These are phyloP conservation scores for Nephelium lappaceum DNA, from an alignment of 345 rosid genomes.

Conservation along the genomic window DNA sequence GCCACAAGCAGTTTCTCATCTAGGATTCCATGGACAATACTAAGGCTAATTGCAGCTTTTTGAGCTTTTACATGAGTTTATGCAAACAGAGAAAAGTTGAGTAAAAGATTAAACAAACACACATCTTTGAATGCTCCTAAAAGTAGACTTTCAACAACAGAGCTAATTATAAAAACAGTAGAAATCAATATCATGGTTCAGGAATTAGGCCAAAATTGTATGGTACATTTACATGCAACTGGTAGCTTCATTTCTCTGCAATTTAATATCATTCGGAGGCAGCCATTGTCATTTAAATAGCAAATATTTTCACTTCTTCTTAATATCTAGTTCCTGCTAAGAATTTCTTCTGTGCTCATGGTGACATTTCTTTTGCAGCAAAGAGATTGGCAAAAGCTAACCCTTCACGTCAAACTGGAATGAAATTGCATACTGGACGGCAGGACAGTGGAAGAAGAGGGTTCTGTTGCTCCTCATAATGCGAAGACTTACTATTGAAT, in stretches of 20 bases:
- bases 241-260: neutral
- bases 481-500: slow-evolving; percentile 3
- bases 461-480: slow-evolving; percentile 60
- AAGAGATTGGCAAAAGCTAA: slow-evolving; percentile 62
- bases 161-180: neutral
- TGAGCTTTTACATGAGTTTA: neutral
- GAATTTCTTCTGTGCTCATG: neutral
- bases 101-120: neutral
- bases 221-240: neutral
- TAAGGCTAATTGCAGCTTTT: neutral
- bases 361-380: slow-evolving; percentile 46
- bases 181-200: neutral
- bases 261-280: neutral
- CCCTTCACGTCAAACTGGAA: slow-evolving; percentile 62
- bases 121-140: neutral
- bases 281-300: neutral
- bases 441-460: slow-evolving; percentile 50
- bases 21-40: slow-evolving; percentile 1
- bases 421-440: slow-evolving; percentile 54
- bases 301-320: neutral
- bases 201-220: neutral
- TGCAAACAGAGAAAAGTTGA: neutral
- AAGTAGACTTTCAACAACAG: neutral
- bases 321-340: neutral
- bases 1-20: neutral